Conservation (phyloP, 2,329 filamentous ascomycete genomes). For the Fusarium neocosmosporiellum region DNA sequence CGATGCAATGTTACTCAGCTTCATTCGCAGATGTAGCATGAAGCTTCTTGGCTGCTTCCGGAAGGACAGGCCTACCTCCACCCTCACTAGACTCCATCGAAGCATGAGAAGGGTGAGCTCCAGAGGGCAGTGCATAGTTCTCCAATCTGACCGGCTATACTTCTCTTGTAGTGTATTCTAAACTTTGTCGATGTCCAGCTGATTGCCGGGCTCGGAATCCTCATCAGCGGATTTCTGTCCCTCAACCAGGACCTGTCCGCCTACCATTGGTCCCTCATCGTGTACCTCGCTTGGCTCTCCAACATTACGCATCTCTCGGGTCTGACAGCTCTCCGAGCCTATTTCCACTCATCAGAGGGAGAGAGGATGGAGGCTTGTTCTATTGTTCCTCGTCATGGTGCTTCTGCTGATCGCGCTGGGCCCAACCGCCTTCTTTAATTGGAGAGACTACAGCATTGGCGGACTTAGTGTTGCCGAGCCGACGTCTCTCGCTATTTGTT, state of each 20-base stretch:
- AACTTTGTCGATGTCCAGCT: conserved; percentile 11
- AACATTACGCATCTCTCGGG: conserved; percentile 12
- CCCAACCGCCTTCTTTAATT: conserved; percentile 17
- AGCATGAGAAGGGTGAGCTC: background rate
- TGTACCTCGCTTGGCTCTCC: conserved; percentile 14
- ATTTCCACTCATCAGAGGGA: background rate
- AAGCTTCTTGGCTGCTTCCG: background rate
- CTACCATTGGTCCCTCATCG: conserved; percentile 9
- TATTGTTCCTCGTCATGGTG: background rate
- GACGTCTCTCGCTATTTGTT: background rate
- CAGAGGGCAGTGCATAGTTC: too few relatives aligned
- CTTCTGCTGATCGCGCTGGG: conserved; percentile 4
- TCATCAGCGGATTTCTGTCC: conserved; percentile 2
- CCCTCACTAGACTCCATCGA: background rate
- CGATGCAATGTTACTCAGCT: background rate
- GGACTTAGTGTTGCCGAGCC: background rate
- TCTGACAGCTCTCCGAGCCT: conserved; percentile 3
- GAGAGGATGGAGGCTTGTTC: background rate
- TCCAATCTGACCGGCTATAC: background rate
- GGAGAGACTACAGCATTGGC: background rate
- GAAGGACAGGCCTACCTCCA: background rate
- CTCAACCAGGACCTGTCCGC: background rate
- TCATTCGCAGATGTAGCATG: background rate
- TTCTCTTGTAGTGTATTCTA: background rate
- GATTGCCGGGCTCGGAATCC: conserved; percentile 11